These are phyloP conservation scores for Leucoagaricus sp. DNA, from an alignment of 1,284 basidiomycete genomes.

Conservation along the genomic window DNA sequence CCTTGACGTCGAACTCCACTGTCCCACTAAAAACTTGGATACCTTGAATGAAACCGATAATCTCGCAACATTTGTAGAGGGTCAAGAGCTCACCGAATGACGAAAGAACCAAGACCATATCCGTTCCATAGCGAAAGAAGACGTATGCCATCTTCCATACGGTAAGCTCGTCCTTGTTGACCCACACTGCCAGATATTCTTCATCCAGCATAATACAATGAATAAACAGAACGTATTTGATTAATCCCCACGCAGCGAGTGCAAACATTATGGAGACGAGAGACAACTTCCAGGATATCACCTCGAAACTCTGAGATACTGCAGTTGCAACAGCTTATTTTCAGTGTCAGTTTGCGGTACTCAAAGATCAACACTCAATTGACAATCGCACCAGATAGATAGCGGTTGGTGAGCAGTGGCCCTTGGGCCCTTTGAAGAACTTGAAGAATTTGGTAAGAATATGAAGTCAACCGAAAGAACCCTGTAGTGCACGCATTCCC, in stretches of 20 bases:
- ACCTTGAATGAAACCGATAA: not conserved
- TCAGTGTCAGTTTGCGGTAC: no score
- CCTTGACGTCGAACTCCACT: not conserved
- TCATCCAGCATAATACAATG: constrained; percentile 9
- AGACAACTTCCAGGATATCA: no score
- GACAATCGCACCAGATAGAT: no score
- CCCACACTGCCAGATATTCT: constrained; percentile 6
- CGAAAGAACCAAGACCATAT: constrained; percentile 1
- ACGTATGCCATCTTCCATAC: not conserved
- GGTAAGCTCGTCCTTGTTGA: not conserved
- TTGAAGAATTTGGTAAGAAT: no score
- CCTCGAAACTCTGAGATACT: no score
- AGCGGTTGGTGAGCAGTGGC: no score
- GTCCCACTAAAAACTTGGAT: constrained; percentile 5
- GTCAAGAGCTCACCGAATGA: constrained; percentile 1
- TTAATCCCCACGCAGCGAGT: no score
- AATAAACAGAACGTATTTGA: constrained; percentile 1
- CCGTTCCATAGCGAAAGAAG: not conserved
- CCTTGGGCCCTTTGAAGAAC: no score
- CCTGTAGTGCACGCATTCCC: no score
- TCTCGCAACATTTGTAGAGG: not conserved
- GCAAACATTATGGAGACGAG: no score
- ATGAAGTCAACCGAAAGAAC: no score
- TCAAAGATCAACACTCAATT: no score
- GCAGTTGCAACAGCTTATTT: constrained; percentile 8